These are phyloP conservation scores for Xylaria sp. DNA, from an alignment of 2,329 filamentous ascomycete genomes.

Conservation along the genomic window DNA sequence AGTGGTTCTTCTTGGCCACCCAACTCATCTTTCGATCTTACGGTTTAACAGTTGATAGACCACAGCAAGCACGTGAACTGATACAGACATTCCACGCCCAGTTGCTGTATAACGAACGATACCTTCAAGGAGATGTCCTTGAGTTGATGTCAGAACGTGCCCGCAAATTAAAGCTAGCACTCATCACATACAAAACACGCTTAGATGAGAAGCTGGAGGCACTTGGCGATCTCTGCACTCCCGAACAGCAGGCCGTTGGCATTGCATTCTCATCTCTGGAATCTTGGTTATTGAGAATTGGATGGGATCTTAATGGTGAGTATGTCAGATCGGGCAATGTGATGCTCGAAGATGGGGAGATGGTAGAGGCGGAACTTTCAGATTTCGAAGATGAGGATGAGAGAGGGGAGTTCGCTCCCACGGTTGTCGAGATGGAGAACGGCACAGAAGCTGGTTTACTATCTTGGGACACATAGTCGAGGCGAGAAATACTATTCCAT, in stretches of 20 bases:
- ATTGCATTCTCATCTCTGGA: slow-evolving; percentile 62
- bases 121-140: slow-evolving; percentile 59
- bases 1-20: slow-evolving; percentile 68
- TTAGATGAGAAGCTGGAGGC: slow-evolving; percentile 59
- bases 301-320: slow-evolving; percentile 65
- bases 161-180: slow-evolving; percentile 55
- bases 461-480: slow-evolving; percentile 54
- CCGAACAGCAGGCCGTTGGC: slow-evolving; percentile 57
- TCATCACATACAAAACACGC: slow-evolving; percentile 65
- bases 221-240: slow-evolving; percentile 49
- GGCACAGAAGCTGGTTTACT: slow-evolving; percentile 64
- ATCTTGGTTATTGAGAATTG: slow-evolving; percentile 58
- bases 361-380: slow-evolving; percentile 58
- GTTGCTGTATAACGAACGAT: slow-evolving; percentile 61
- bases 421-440: slow-evolving; percentile 63
- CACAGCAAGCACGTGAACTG: slow-evolving; percentile 58
- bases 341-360: slow-evolving; percentile 64
- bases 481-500: background rate
- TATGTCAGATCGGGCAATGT: slow-evolving; percentile 60
- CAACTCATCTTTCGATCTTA: slow-evolving; percentile 63
- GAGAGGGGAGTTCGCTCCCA: slow-evolving; percentile 63
- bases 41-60: slow-evolving; percentile 55
- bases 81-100: slow-evolving; percentile 65
- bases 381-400: slow-evolving; percentile 66
- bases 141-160: slow-evolving; percentile 50